phyloP scores from a whole-genome alignment of 2,329 filamentous ascomycete species.

The Boeremia exigua region DNA sequence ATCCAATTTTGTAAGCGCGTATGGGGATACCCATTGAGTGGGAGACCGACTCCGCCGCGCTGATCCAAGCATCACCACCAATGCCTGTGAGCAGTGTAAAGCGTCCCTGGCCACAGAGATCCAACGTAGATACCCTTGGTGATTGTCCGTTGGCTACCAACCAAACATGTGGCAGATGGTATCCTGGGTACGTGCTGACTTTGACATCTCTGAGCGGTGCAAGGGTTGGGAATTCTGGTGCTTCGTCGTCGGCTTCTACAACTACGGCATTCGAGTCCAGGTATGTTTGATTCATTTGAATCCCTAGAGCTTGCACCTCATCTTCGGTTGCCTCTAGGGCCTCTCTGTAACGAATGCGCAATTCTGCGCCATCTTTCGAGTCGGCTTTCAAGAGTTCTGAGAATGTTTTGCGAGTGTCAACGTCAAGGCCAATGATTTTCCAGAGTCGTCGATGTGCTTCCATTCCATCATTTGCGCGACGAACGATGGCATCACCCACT shows the following conservation, averaged over 20 bases:
- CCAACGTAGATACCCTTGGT: neutral
- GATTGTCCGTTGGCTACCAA: neutral
- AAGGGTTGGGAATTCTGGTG: neutral
- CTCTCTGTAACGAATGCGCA: neutral
- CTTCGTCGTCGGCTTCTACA: neutral
- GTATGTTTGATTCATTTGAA: neutral
- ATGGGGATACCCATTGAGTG: neutral
- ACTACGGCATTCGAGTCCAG: neutral
- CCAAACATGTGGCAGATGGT: neutral
- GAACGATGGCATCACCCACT: slow-evolving; percentile 16
- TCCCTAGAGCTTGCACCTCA: neutral
- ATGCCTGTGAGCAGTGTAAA: neutral
- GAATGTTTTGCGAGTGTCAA: neutral
- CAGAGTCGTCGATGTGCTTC: neutral
- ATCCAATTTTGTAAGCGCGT: neutral
- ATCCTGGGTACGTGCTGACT: neutral
- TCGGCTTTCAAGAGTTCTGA: neutral
- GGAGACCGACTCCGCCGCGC: neutral
- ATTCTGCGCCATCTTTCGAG: neutral
- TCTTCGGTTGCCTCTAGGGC: neutral
- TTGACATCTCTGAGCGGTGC: neutral
- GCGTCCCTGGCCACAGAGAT: neutral
- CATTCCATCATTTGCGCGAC: neutral
- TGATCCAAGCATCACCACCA: neutral
- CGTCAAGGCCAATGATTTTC: neutral